Evolutionary conservation across 2,329 filamentous ascomycete species (phyloP), one percentile per base, ranked within the genome.

Genomic region (Drechslerella coelobrocha): DNA sequence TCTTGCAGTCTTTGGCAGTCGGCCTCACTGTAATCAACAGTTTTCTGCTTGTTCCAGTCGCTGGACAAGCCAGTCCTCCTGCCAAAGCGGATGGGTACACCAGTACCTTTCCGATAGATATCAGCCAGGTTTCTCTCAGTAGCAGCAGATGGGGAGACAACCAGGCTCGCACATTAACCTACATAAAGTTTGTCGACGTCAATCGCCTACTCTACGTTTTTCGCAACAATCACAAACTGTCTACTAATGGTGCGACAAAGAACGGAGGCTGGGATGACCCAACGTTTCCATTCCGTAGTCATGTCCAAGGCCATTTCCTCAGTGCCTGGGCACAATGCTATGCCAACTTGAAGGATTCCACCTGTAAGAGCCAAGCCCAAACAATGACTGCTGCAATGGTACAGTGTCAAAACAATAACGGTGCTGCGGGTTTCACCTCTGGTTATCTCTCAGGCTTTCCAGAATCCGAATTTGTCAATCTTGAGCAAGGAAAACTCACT

Each of bases 261-360:
- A 82, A 83, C 51, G 82, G 82, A 1, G 83, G 83, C 1, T 84
- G 83, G 83, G 83, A 85, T 74, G 81, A 81, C 0, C 83, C 83
- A 0, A 77, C 81, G 50, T 84, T 85, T 47, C 83, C 83, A 0
- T 85, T 85, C 74, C 80, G 83, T 12, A 80, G 79, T 0, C 83
- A 84, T 53, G 73, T 79, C 19, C 83, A 85, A 63, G 83, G 83
- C 0, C 83, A 84, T 74, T 81, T 81, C 29, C 79, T 84, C 29
- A 82, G 78, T 0, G 82, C 81, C 0, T 84, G 82, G 82, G 77
- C 81, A 1, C 79, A 83, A 39, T 84, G 82, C 73, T 84, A 79
- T 54, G 81, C 81, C 1, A 77, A 78, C 0, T 75, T 82, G 0
- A 73, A 78, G 4, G 81, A 84, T 60, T 74, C 75, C 0, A 77